Evolutionary conservation across 441 rosid genomes (phyloP), one percentile per base, ranked within the genome.

Genomic region (Flueggea neowawraea): DNA sequence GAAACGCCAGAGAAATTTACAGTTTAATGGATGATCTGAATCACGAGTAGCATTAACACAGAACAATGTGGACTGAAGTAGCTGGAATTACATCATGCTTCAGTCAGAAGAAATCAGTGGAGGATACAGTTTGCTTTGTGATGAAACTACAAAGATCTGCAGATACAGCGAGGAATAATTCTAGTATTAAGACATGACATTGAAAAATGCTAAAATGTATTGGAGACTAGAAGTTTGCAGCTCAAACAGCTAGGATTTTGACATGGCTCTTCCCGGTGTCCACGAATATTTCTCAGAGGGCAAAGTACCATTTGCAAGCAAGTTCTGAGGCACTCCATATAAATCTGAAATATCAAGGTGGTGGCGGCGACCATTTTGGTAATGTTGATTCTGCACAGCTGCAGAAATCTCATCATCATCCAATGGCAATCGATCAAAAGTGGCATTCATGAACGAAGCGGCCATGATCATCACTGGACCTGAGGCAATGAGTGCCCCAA

Each of bases 391-490:
- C 75, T 81, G 84, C 64, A 79, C 63, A 10, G 73, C 81, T 0
- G 87, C 71, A 10, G 83, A 77, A 16, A 78, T 77, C 65, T 88
- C 97, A 52, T 87, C 95, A 50, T 93, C 95, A 32, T 90, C 95
- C 75, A 90, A 68, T 12, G 98, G 97, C 72, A 93, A 68, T 55
- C 95, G 85, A 76, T 93, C 98, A 33, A 85, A 88, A 36, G 97
- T 86, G 12, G 89, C 98, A 60, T 90, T 93, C 47, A 90, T 83
- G 70, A 90, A 93, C 10, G 98, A 93, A 0, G 97, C 86, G 2
- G 97, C 96, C 72, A 88, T 87, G 60, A 93, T 81, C 51, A 93
- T 82, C 28, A 93, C 96, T 15, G 96, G 96, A 16, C 98, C 98
- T 0, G 96, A 84, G 31, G 97, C 90, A 44, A 70, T 82, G 52